phyloP scores from a whole-genome alignment of 306 rosid genomes.

The Castanospermum australe region DNA sequence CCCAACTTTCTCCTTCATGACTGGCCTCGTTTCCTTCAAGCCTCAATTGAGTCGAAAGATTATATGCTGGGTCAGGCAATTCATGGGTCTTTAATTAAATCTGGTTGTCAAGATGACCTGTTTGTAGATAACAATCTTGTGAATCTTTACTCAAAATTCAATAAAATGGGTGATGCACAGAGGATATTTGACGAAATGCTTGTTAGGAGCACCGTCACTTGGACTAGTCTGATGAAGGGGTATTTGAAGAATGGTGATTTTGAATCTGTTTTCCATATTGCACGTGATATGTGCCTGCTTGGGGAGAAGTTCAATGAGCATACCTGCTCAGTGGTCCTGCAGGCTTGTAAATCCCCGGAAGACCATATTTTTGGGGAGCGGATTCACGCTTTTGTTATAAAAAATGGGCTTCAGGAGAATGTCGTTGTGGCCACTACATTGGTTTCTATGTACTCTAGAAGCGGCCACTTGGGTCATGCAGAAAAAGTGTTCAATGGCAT shows the following conservation, averaged over 20 bases:
- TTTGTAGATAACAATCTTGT: constrained; percentile 49
- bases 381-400: constrained; percentile 45
- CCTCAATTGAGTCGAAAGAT: constrained; percentile 42
- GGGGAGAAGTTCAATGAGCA: constrained; percentile 51
- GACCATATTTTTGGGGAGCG: constrained; percentile 36
- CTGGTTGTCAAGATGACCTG: constrained; percentile 27
- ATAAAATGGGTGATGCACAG: constrained; percentile 40
- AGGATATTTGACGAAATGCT: constrained; percentile 49
- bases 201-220: constrained; percentile 46
- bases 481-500: constrained; percentile 42
- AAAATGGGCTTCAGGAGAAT: constrained; percentile 42
- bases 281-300: constrained; percentile 35
- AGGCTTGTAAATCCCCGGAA: constrained; percentile 34
- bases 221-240: constrained; percentile 62
- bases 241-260: constrained; percentile 35
- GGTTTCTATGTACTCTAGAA: constrained; percentile 52
- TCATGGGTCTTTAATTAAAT: constrained; percentile 50
- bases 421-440: constrained; percentile 48
- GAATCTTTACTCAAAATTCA: constrained; percentile 41
- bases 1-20: constrained; percentile 10
- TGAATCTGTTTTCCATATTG: constrained; percentile 36
- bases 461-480: constrained; percentile 38
- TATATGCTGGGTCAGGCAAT: constrained; percentile 42
- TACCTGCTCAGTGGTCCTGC: constrained; percentile 52
- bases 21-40: constrained; percentile 49